Percentiles rank a stretch among this genome's conserved stretches.
Conservation (phyloP, 2,329 filamentous ascomycete species). For the Westerdykella ornata region DNA sequence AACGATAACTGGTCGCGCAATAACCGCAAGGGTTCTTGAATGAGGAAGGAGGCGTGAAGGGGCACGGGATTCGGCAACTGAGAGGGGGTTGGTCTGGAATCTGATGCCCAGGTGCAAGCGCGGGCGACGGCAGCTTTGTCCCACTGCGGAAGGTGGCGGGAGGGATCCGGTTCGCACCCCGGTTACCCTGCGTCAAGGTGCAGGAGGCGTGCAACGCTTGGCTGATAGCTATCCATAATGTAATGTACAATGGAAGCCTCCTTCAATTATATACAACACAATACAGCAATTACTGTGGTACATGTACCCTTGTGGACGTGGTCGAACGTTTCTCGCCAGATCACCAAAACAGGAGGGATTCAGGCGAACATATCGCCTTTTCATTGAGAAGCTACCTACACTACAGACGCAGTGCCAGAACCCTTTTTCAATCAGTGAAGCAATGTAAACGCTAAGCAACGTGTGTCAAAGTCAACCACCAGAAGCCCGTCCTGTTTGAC, state of each 20-base stretch:
- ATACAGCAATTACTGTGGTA: too few species aligned
- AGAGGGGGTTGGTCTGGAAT: background rate
- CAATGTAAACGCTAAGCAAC: background rate
- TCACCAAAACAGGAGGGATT: background rate
- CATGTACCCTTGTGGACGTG: too few species aligned
- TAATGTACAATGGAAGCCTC: too few species aligned
- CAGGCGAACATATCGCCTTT: background rate
- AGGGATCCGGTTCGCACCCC: too few species aligned
- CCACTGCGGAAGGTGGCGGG: constrained; percentile 6
- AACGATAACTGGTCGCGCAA: too few species aligned
- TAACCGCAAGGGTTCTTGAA: background rate
- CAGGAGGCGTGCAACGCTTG: too few species aligned
- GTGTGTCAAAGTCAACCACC: constrained; percentile 3
- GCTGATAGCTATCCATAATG: too few species aligned
- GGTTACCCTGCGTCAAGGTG: background rate
- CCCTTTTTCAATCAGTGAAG: background rate
- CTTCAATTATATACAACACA: too few species aligned
- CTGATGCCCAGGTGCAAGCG: too few species aligned
- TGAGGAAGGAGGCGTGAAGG: background rate
- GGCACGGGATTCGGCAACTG: too few species aligned
- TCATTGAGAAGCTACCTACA: background rate
- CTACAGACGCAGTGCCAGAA: background rate
- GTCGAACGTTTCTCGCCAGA: too few species aligned
- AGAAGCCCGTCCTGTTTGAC: background rate
- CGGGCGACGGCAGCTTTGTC: constrained; percentile 1